Evolutionary conservation across 2,329 filamentous ascomycete genomes (phyloP).

Genomic region (Bretziella fagacearum): DNA sequence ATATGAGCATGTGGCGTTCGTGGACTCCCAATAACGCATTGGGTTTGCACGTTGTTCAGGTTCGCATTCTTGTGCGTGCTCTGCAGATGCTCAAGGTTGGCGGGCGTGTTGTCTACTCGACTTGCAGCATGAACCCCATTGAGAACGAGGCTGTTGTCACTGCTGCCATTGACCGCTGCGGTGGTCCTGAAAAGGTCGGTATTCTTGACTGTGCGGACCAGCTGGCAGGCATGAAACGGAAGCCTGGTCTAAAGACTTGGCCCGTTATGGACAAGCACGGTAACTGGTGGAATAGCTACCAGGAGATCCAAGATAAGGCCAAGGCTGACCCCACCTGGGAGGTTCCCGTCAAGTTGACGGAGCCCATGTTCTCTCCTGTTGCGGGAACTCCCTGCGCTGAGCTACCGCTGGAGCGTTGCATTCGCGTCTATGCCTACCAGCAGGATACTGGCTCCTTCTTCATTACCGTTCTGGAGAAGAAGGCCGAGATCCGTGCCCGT

Average conservation of each 20-base stretch:
- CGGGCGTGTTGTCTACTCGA: slow-evolving; percentile 90
- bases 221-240: slow-evolving; percentile 60
- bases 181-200: slow-evolving; percentile 62
- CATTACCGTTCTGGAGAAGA: slow-evolving; percentile 88
- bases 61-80: slow-evolving; percentile 76
- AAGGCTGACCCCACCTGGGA: slow-evolving; percentile 37
- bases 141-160: slow-evolving; percentile 91
- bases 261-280: slow-evolving; percentile 78
- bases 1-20: slow-evolving; percentile 83
- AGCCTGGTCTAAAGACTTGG: slow-evolving; percentile 65
- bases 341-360: slow-evolving; percentile 49
- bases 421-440: slow-evolving; percentile 85
- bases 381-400: slow-evolving; percentile 35
- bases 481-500: slow-evolving; percentile 63
- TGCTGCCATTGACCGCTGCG: slow-evolving; percentile 76
- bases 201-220: slow-evolving; percentile 69
- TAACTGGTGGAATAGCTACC: slow-evolving; percentile 64
- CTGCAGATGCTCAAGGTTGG: slow-evolving; percentile 93
- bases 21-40: slow-evolving; percentile 81
- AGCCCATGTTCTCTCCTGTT: slow-evolving; percentile 67
- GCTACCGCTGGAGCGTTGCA: slow-evolving; percentile 74
- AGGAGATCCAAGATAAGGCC: slow-evolving; percentile 57
- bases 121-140: slow-evolving; percentile 95
- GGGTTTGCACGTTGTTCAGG: slow-evolving; percentile 72
- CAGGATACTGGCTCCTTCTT: slow-evolving; percentile 98